phyloP scores from a whole-genome alignment of 805 yeast genomes.

The Zygotorulaspora danielsina region DNA sequence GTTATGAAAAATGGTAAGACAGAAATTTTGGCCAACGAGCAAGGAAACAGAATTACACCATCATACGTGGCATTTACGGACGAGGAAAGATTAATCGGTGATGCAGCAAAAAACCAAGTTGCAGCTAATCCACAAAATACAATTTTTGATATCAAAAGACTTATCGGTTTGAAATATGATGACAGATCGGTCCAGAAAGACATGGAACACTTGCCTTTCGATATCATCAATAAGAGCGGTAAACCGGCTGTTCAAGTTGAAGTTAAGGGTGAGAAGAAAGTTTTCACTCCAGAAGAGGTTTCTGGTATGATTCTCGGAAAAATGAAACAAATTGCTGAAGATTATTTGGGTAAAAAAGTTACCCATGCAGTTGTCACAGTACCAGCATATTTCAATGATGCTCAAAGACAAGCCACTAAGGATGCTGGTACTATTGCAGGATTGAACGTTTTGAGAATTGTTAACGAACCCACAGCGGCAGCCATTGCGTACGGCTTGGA shows the following conservation, averaged over 20 bases:
- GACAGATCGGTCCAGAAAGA: constrained; percentile 80
- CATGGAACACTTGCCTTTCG: constrained; percentile 77
- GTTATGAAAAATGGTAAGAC: constrained; percentile 80
- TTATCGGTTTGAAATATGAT: constrained; percentile 76
- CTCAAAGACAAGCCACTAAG: constrained; percentile 91
- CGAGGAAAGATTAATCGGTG: constrained; percentile 90
- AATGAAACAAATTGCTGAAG: constrained; percentile 92
- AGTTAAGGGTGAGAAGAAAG: constrained; percentile 66
- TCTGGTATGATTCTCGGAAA: constrained; percentile 88
- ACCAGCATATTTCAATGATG: constrained; percentile 91
- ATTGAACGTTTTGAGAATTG: constrained; percentile 79
- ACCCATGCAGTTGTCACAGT: constrained; percentile 90
- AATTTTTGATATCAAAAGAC: constrained; percentile 84
- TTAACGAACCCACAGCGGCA: constrained; percentile 95
- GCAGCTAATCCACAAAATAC: constrained; percentile 85
- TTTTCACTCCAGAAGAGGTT: constrained; percentile 87
- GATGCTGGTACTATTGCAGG: constrained; percentile 94
- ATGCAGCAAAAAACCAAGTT: constrained; percentile 95
- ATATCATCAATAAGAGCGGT: constrained; percentile 62
- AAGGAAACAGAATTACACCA: constrained; percentile 96
- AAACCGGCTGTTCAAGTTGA: constrained; percentile 80
- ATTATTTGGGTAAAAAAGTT: constrained; percentile 76
- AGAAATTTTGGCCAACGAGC: constrained; percentile 91
- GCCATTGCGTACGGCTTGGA: constrained; percentile 96
- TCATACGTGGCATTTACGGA: constrained; percentile 91